Percentiles rank a stretch among this genome's conserved stretches.
Evolutionary conservation across 306 rosid species (phyloP).

Genomic region (Malus asiatica): DNA sequence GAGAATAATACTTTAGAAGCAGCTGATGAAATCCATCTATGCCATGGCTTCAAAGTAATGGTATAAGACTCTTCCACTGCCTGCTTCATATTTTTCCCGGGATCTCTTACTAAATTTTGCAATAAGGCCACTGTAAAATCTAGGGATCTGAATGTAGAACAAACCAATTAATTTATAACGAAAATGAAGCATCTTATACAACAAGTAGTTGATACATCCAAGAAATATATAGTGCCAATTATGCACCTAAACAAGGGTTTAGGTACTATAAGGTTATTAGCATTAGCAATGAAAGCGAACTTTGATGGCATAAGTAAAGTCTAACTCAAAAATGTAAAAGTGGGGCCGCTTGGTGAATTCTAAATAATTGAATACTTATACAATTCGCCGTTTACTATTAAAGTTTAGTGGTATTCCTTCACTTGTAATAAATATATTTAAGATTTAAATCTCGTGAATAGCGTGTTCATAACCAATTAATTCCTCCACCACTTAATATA

Average conservation of each 20-base stretch:
- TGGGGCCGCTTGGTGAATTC: not conserved
- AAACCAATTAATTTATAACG: not conserved
- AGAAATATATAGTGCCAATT: not conserved
- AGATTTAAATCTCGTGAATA: too few relatives aligned
- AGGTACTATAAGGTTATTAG: not conserved
- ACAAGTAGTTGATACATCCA: not conserved
- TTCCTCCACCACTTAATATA: too few relatives aligned
- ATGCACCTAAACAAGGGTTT: not conserved
- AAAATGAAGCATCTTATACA: not conserved
- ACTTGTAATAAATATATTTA: fast-evolving
- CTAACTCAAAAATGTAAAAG: not conserved
- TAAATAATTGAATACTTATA: too few relatives aligned
- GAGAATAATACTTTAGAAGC: slow-evolving; percentile 57
- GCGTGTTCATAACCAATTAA: too few relatives aligned
- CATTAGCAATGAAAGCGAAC: not conserved
- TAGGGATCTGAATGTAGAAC: slow-evolving; percentile 44
- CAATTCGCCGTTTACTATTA: too few relatives aligned
- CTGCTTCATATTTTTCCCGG: slow-evolving; percentile 52
- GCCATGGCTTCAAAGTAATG: slow-evolving; percentile 75
- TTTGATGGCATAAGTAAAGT: not conserved
- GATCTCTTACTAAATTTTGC: slow-evolving; percentile 37
- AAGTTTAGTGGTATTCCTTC: too few relatives aligned
- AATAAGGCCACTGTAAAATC: slow-evolving; percentile 60
- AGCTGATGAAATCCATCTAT: slow-evolving; percentile 93
- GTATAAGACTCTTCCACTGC: slow-evolving; percentile 70